Conservation (phyloP, 306 rosid species). For the Prunus mongolica region DNA sequence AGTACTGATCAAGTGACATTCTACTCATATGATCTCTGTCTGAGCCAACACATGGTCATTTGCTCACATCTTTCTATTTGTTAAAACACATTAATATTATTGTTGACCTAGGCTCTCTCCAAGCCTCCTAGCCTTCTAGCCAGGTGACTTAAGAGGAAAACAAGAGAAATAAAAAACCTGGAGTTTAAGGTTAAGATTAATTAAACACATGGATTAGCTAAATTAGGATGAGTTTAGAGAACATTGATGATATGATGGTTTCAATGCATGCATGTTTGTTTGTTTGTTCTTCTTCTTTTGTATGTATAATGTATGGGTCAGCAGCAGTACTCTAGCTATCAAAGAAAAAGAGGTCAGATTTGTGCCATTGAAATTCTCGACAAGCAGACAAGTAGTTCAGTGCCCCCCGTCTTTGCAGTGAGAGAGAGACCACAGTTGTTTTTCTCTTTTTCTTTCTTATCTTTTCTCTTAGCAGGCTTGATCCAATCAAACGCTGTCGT, state of each 20-base stretch:
- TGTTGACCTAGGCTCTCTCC: not conserved
- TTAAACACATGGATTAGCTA: not conserved
- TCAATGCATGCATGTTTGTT: not conserved
- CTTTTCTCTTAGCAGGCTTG: conserved; percentile 26
- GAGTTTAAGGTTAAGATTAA: not conserved
- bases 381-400: conserved; percentile 68
- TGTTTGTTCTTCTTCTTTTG: not conserved
- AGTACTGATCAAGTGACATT: conserved; percentile 1
- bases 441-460: not conserved
- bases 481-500: conserved; percentile 44
- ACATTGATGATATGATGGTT: conserved; percentile 1
- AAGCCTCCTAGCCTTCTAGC: not conserved
- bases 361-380: conserved; percentile 63
- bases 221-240: not conserved
- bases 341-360: conserved; percentile 26
- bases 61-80: not conserved
- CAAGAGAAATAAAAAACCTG: not conserved
- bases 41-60: not conserved
- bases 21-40: not conserved
- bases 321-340: not conserved
- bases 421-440: not conserved
- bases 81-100: not conserved
- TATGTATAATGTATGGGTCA: not conserved
- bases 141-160: not conserved
- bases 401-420: conserved; percentile 33